Conservation (phyloP, 2,329 filamentous ascomycete genomes). For the Chrysoporthe cubensis region DNA sequence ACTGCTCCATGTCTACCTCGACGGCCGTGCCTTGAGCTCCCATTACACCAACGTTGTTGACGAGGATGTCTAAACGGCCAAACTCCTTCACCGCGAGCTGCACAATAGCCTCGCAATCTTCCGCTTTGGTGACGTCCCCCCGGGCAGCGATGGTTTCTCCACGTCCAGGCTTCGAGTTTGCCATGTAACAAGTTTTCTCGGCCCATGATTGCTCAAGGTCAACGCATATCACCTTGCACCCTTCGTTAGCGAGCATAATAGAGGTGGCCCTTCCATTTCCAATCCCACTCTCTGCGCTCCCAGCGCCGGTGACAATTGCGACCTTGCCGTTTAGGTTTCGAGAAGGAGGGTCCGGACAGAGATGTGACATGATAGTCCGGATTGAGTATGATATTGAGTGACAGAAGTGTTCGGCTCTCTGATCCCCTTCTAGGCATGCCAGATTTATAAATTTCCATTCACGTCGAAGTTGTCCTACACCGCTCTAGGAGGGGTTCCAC, state of each 20-base stretch:
- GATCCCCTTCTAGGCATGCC: background rate
- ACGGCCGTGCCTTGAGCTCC: conserved; percentile 63
- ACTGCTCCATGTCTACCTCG: conserved; percentile 62
- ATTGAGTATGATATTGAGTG: background rate
- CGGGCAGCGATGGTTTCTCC: conserved; percentile 40
- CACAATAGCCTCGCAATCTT: conserved; percentile 53
- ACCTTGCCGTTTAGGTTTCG: conserved; percentile 9
- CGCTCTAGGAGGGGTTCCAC: background rate
- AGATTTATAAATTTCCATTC: background rate
- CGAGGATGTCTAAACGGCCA: conserved; percentile 63
- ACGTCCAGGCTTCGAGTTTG: conserved; percentile 41
- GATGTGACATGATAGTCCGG: background rate
- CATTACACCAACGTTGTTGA: conserved; percentile 67
- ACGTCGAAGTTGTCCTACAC: background rate
- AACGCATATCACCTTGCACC: conserved; percentile 61
- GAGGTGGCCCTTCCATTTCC: conserved; percentile 17
- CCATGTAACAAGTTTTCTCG: conserved; percentile 57
- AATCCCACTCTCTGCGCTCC: conserved; percentile 7
- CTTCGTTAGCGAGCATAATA: conserved; percentile 62
- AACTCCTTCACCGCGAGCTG: conserved; percentile 50
- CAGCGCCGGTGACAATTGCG: conserved; percentile 15
- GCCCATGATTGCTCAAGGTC: conserved; percentile 56
- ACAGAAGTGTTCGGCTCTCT: background rate
- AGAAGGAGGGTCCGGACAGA: conserved; percentile 7
- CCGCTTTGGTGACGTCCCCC: conserved; percentile 48